Percentiles rank a stretch among this genome's conserved stretches.
These are phyloP conservation scores for Perilla frutescens DNA, from an alignment of 257 asterid genomes.

Conservation along the genomic window DNA sequence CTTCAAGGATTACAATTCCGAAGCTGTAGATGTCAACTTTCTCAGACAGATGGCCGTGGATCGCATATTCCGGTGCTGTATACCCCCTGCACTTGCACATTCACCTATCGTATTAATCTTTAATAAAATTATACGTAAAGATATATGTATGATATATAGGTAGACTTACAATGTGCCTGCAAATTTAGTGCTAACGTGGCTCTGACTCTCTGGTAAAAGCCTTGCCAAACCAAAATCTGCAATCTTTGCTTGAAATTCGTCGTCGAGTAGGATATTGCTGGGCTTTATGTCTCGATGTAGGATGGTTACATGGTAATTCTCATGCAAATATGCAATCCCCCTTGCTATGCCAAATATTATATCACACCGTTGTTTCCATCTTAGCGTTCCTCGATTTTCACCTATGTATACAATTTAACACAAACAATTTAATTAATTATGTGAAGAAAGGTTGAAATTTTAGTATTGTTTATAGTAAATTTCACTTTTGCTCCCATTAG, in stretches of 20 bases:
- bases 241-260: constrained; percentile 62
- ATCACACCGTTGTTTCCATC: constrained; percentile 70
- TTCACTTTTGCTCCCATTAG: too few relatives aligned
- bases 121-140: too few relatives aligned
- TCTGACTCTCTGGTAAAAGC: constrained; percentile 70
- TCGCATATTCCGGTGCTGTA: constrained; percentile 83
- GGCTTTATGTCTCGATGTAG: constrained; percentile 86
- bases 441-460: too few relatives aligned
- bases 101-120: too few relatives aligned
- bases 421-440: too few relatives aligned
- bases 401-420: too few relatives aligned
- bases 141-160: too few relatives aligned
- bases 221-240: constrained; percentile 85
- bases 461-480: too few relatives aligned
- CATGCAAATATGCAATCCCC: constrained; percentile 81
- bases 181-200: constrained; percentile 75
- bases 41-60: constrained; percentile 78
- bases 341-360: constrained; percentile 75
- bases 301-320: constrained; percentile 69
- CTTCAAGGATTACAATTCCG: constrained; percentile 70
- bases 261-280: constrained; percentile 65
- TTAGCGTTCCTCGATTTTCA: constrained; percentile 57
- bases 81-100: constrained; percentile 57
- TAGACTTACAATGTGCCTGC: constrained; percentile 79
- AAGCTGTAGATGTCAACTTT: constrained; percentile 81